phyloP scores from a whole-genome alignment of 2,329 filamentous ascomycete genomes.

The Didymella exigua region DNA sequence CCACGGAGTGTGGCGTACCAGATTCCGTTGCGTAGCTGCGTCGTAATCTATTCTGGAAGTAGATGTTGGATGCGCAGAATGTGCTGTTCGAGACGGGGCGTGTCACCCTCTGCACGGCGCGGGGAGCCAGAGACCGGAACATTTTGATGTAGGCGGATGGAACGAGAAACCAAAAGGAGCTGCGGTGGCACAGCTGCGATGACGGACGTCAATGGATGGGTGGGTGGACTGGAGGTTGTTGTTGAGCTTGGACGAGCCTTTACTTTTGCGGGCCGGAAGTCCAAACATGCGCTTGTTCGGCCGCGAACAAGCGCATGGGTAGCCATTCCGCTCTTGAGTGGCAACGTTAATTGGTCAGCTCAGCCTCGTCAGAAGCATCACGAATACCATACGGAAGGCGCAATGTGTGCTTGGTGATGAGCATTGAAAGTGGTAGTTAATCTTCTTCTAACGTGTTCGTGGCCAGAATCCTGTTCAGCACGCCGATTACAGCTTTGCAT shows the following conservation, averaged over 20 bases:
- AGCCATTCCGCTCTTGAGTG: conserved; percentile 9
- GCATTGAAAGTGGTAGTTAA: conserved; percentile 15
- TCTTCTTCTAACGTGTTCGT: conserved; percentile 49
- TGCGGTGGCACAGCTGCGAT: conserved; percentile 38
- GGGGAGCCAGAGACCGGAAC: conserved; percentile 60
- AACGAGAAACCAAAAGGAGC: conserved; percentile 34
- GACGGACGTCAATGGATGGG: conserved; percentile 48
- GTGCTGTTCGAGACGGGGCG: conserved; percentile 46
- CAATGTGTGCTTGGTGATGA: background rate
- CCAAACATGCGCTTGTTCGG: conserved; percentile 26
- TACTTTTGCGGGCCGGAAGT: conserved; percentile 10
- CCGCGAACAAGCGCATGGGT: conserved; percentile 22
- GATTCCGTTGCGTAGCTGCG: conserved; percentile 63
- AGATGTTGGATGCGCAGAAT: conserved; percentile 51
- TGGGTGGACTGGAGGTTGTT: conserved; percentile 42
- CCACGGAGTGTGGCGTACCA: conserved; percentile 45
- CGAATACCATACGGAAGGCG: conserved; percentile 6
- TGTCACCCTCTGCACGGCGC: conserved; percentile 53
- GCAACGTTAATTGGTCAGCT: conserved; percentile 16
- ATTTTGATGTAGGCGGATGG: conserved; percentile 47
- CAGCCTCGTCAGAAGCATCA: conserved; percentile 5
- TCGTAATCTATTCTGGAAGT: conserved; percentile 58
- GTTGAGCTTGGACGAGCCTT: conserved; percentile 35
- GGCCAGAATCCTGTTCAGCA: conserved; percentile 44
- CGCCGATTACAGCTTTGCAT: conserved; percentile 47